phyloP scores from a whole-genome alignment of 306 rosid genomes.

The Fragaria ananassa region DNA sequence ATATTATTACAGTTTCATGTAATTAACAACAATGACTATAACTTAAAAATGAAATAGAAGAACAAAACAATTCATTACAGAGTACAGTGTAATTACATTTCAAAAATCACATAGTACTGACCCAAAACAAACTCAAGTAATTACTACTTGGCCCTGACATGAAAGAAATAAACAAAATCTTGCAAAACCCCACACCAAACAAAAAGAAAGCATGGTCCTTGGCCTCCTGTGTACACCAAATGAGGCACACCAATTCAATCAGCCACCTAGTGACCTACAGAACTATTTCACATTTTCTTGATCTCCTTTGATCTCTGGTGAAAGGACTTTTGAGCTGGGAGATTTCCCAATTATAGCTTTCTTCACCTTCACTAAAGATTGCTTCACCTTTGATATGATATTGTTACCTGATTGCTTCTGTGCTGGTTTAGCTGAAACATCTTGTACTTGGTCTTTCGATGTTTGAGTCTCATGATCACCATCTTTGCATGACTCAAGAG shows the following conservation, averaged over 20 bases:
- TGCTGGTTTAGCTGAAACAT: slow-evolving; percentile 43
- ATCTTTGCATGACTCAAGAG: not conserved
- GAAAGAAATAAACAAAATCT: not conserved
- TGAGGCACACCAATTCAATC: slow-evolving; percentile 12
- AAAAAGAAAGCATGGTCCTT: slow-evolving; percentile 6
- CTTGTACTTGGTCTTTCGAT: slow-evolving; percentile 12
- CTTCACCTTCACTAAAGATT: slow-evolving; percentile 76
- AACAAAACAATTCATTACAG: not conserved
- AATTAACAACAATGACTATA: not conserved
- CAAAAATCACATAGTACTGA: not conserved
- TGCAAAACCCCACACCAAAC: slow-evolving; percentile 16
- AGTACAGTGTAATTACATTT: slow-evolving; percentile 12
- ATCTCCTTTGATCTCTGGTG: slow-evolving; percentile 53
- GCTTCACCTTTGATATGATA: slow-evolving; percentile 73
- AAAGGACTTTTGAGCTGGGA: slow-evolving; percentile 59
- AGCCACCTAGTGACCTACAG: not conserved
- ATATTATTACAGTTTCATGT: not conserved
- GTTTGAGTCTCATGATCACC: not conserved
- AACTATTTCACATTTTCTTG: slow-evolving; percentile 2
- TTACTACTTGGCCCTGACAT: not conserved
- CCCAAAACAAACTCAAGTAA: slow-evolving; percentile 11
- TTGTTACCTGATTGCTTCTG: slow-evolving; percentile 74
- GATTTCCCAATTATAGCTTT: slow-evolving; percentile 81
- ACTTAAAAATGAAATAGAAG: not conserved
- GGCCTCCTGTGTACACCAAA: slow-evolving; percentile 10